A percentile compares a stretch with the other conserved stretches of the same genome.
Evolutionary conservation across 2,329 filamentous ascomycete species (phyloP).

Genomic region (Aaosphaeria pasadenensis): DNA sequence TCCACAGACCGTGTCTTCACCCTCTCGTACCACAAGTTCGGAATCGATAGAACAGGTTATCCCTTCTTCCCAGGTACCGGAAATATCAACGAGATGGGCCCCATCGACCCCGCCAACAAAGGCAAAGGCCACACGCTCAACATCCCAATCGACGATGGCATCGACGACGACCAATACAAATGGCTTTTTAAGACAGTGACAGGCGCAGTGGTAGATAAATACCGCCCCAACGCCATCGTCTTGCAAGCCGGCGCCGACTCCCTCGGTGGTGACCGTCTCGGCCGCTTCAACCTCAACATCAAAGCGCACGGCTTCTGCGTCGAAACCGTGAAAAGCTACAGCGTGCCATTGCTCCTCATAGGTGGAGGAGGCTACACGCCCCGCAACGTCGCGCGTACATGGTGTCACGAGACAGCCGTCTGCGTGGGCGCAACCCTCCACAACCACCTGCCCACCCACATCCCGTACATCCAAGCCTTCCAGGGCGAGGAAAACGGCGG

Average conservation of each 20-base stretch:
- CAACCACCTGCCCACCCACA: slow-evolving; percentile 71
- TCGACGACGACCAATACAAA: slow-evolving; percentile 86
- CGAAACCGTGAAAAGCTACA: slow-evolving; percentile 77
- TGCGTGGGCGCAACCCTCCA: slow-evolving; percentile 73
- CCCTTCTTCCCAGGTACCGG: slow-evolving; percentile 90
- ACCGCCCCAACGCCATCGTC: slow-evolving; percentile 86
- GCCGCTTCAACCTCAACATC: slow-evolving; percentile 95
- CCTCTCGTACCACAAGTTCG: slow-evolving; percentile 95
- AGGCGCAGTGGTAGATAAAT: slow-evolving; percentile 72
- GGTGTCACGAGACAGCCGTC: slow-evolving; percentile 94
- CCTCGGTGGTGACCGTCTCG: slow-evolving; percentile 86
- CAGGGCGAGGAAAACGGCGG: slow-evolving; percentile 67
- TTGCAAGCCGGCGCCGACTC: slow-evolving; percentile 96
- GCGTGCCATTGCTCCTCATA: slow-evolving; percentile 81
- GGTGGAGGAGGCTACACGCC: slow-evolving; percentile 96
- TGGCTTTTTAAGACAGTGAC: slow-evolving; percentile 81
- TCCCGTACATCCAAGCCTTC: slow-evolving; percentile 87
- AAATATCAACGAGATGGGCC: slow-evolving; percentile 80
- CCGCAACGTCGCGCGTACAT: slow-evolving; percentile 91
- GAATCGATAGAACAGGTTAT: slow-evolving; percentile 54
- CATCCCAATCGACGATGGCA: slow-evolving; percentile 84
- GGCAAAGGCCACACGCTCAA: slow-evolving; percentile 89
- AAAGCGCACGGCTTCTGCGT: slow-evolving; percentile 91
- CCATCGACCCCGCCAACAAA: slow-evolving; percentile 76
- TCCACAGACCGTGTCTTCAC: slow-evolving; percentile 89